These are phyloP conservation scores for Trypanosoma grayi DNA, from an alignment of 208 protist genomes.

Conservation along the genomic window DNA sequence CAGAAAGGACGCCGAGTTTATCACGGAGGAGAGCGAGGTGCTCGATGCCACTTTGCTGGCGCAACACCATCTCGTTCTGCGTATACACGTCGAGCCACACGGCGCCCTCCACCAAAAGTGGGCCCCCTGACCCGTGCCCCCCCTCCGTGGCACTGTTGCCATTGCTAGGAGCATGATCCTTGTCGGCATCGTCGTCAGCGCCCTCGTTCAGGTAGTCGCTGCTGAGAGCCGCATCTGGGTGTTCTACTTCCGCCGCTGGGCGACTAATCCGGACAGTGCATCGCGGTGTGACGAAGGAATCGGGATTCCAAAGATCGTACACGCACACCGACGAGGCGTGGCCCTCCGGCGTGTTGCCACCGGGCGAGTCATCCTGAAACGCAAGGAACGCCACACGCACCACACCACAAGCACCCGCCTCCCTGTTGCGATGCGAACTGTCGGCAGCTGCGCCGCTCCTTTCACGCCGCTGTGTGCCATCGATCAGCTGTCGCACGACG, in stretches of 20 bases:
- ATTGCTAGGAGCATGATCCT: neutral
- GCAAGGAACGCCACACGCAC: neutral
- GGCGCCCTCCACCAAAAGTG: slow-evolving; percentile 9
- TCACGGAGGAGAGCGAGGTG: slow-evolving; percentile 6
- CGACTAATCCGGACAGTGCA: neutral
- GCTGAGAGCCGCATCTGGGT: neutral
- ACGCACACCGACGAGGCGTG: neutral
- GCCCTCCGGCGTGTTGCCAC: neutral
- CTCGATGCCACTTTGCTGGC: neutral
- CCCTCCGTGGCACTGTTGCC: neutral
- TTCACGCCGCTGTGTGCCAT: neutral
- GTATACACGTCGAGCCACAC: slow-evolving; percentile 4
- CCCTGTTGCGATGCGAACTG: neutral
- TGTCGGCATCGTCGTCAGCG: neutral
- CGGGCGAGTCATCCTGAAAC: neutral
- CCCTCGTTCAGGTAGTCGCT: neutral
- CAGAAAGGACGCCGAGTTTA: neutral
- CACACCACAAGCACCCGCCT: neutral
- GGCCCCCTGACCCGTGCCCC: neutral
- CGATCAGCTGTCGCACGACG: neutral
- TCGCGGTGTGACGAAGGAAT: neutral
- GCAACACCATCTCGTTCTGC: neutral
- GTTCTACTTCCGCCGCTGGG: neutral
- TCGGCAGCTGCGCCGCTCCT: neutral
- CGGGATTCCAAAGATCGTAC: slow-evolving; percentile 18